Conservation (phyloP, 768 basidiomycete species). For the Panaeolus cyanescens region DNA sequence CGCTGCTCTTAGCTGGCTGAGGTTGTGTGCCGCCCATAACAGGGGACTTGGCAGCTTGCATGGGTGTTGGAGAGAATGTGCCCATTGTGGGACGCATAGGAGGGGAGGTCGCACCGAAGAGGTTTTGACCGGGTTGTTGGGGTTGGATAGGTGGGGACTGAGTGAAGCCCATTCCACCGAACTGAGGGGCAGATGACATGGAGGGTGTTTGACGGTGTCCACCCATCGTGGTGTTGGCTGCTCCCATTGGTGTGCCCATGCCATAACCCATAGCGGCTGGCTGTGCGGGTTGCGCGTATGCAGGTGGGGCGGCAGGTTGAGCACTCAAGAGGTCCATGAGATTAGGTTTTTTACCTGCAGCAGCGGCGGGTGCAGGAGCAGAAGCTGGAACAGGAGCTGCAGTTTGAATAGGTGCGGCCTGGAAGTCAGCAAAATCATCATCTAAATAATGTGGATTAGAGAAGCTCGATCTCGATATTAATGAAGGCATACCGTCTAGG, state of each 20-base stretch:
- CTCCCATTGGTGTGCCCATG: conserved; percentile 23
- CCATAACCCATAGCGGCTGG: conserved; percentile 21
- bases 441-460: conserved; percentile 37
- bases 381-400: conserved; percentile 15
- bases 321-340: conserved; percentile 53
- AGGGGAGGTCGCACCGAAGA: conserved; percentile 29
- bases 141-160: conserved; percentile 22
- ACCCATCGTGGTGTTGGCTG: conserved; percentile 26
- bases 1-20: conserved; percentile 27
- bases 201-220: conserved; percentile 39
- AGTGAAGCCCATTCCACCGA: conserved; percentile 15
- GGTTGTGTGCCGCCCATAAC: conserved; percentile 8
- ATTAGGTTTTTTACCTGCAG: conserved; percentile 29
- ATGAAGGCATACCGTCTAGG: conserved; percentile 40
- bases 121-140: conserved; percentile 22
- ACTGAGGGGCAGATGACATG: conserved; percentile 31
- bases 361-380: conserved; percentile 20
- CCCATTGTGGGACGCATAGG: conserved; percentile 34
- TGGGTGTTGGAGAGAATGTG: conserved; percentile 24
- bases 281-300: conserved; percentile 32
- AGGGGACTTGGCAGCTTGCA: conserved; percentile 39
- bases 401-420: conserved; percentile 61
- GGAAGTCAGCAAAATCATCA: conserved; percentile 88
- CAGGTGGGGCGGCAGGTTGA: conserved; percentile 29
- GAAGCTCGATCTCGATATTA: not conserved